phyloP scores from a whole-genome alignment of 1,284 basidiomycete species.

The Cutaneotrichosporon spelunceum region DNA sequence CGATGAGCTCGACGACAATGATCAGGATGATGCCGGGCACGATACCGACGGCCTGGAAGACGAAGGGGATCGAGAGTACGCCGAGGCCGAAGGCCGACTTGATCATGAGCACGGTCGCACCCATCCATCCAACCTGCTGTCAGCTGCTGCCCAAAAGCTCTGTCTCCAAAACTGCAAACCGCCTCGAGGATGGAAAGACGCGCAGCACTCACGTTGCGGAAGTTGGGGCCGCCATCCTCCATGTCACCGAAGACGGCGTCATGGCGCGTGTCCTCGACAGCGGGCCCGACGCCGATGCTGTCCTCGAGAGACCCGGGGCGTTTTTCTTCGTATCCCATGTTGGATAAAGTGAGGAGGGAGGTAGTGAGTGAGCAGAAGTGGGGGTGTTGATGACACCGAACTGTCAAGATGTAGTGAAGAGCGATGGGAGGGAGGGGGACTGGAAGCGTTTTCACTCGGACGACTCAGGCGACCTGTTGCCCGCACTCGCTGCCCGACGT shows the following conservation, averaged over 20 bases:
- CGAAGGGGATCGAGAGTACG: slow-evolving; percentile 59
- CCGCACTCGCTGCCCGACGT: background rate
- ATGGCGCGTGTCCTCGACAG: slow-evolving; percentile 7
- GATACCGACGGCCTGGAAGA: slow-evolving; percentile 57
- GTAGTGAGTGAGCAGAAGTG: too few species aligned
- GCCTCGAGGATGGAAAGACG: too few species aligned
- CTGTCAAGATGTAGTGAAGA: background rate
- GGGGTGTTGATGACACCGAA: background rate
- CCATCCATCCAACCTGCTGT: slow-evolving; percentile 21
- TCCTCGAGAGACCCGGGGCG: background rate
- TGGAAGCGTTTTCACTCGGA: background rate
- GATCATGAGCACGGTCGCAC: slow-evolving; percentile 57
- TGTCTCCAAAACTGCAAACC: too few species aligned
- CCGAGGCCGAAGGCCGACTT: slow-evolving; percentile 62
- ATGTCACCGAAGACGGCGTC: slow-evolving; percentile 38
- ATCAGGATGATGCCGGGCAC: slow-evolving; percentile 60
- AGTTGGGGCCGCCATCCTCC: slow-evolving; percentile 31
- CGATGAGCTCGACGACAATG: slow-evolving; percentile 39
- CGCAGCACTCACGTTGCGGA: slow-evolving; percentile 26
- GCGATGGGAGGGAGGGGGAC: background rate
- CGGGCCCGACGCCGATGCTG: background rate
- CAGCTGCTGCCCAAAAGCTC: background rate
- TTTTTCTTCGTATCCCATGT: background rate
- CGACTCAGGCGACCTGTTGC: background rate
- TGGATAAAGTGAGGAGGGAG: background rate